Evolutionary conservation across 2,329 filamentous ascomycete genomes (phyloP), one percentile per base, ranked within the genome.

Genomic region (Dendrostoma leiphaemia): DNA sequence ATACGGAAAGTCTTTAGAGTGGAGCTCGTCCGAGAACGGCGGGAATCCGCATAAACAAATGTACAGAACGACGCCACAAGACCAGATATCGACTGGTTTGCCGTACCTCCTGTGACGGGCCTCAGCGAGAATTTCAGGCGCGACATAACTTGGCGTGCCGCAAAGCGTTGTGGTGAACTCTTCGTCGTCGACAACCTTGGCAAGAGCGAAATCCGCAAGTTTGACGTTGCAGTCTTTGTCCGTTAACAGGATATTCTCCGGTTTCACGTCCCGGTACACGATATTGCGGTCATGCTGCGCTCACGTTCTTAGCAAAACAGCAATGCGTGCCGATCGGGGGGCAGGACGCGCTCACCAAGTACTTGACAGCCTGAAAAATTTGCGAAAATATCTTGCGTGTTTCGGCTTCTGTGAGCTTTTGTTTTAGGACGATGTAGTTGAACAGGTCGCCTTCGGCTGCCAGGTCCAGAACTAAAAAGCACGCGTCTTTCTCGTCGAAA

Each of bases 171-270:
- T 97, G 1, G 94, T 97, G 68, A 99, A 99, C 0, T 93, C 97
- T 67, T 97, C 91, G 69, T 99, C 94, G 59, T 94, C 95, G 61
- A 99, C 96, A 61, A 99, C 97, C 74, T 99, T 99, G 38, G 94
- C 93, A 34, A 99, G 80, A 41, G 95, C 94, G 71, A 99, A 99
- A 71, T 99, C 94, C 17, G 92, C 94, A 57, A 99, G 75, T 73
- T 99, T 99, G 60, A 96, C 87, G 56, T 86, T 86, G 26, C 97
- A 74, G 31, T 94, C 81, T 65, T 90, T 90, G 71, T 97, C 91
- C 5, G 88, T 85, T 32, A 99, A 76, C 8, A 99, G 75, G 31
- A 99, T 97, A 65, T 97, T 97, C 68, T 97, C 93, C 0, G 92
- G 93, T 71, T 97, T 97, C 73, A 99, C 97, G 64, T 99, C 94